Base-by-base conservation (phyloP, 345 rosid species). In the Erucastrum elatum region DNA sequence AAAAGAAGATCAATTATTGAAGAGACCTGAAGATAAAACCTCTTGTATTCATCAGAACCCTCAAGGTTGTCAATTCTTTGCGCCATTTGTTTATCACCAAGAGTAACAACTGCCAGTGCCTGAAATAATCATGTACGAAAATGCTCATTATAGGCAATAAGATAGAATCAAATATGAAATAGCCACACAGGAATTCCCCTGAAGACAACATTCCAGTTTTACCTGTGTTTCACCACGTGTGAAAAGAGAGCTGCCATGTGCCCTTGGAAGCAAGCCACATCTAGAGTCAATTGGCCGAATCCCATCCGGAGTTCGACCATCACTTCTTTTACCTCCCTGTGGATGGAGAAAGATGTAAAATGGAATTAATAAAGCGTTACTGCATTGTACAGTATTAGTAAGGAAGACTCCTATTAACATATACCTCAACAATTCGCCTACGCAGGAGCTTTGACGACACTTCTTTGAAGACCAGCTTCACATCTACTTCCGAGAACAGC, bases 201-300 rank as follows among this genome's bases (percentile, higher is more conserved):
- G 21, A 72, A 44, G 72, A 72, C 26, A 46, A 16, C 64, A 73
- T 46, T 26, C 25, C 33, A 41, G 37, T 53, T 3, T 75, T 75
- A 91, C 99, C 97, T 95, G 99, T 68, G 99, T 95, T 89, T 95
- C 99, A 27, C 99, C 99, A 17, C 98, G 99, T 25, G 99, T 95
- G 84, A 95, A 95, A 74, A 95, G 99, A 78, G 97, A 86, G 85
- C 99, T 95, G 74, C 99, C 98, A 76, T 95, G 99, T 17, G 98
- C 96, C 83, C 99, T 89, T 72, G 98, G 99, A 68, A 95, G 97
- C 72, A 95, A 74, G 70, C 99, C 93, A 82, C 98, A 93, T 80
- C 85, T 88, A 68, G 99, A 85, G 80, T 85, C 85, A 85, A 95
- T 93, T 49, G 97, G 93, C 63, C 99, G 95, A 84, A 92, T 90